Evolutionary conservation across 192 early-diverging fungal genomes (phyloP), one percentile per base, ranked within the genome.

Genomic region (Coemansia guatemalensis): DNA sequence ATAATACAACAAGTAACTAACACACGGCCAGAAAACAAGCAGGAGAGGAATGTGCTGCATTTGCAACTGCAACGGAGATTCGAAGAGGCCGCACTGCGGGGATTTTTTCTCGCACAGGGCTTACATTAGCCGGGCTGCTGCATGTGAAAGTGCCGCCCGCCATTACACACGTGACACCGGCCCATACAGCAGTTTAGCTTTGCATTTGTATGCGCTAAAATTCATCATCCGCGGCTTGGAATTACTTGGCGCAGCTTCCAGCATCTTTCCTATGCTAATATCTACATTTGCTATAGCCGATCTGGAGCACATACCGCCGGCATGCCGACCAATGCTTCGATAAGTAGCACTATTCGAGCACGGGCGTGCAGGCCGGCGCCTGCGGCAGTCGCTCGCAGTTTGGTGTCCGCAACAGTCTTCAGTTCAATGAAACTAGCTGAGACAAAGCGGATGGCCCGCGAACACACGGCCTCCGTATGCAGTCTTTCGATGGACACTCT

Each of bases 401-500:
- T 17, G 21, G 49, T 66, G 41, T 60, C 72, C n/a, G 57, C 57
- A 5, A 51, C 41, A 8, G 56, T 74, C 25, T 66, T 72, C 9
- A 41, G 53, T 11, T 33, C 72, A 5, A 41, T 81, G 56, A 56
- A 65, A 22, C 55, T 81, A 1, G 20, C 65, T 12, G 78, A 74
- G 56, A 69, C 65, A 14, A 68, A 63, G 56, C 68, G 71, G 3
- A 29, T 81, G 25, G 62, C 72, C 18, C 67, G 60, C 17, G 62
- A 41, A 33, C 78, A 81, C 60, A 65, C 72, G 1, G 62, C 66
- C 21, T 55, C 78, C 0, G 55, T 81, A 21, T 63, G 54, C 60
- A 71, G 78, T n/a, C 44, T 80, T 8, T 56, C 82, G 0, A 57
- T 83, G 20, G 82, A 80, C 53, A 21, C 51, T 7, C 29, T 60